Evolutionary conservation across 352 stramenopile genomes (phyloP).

Genomic region (Pythium monospermum): DNA sequence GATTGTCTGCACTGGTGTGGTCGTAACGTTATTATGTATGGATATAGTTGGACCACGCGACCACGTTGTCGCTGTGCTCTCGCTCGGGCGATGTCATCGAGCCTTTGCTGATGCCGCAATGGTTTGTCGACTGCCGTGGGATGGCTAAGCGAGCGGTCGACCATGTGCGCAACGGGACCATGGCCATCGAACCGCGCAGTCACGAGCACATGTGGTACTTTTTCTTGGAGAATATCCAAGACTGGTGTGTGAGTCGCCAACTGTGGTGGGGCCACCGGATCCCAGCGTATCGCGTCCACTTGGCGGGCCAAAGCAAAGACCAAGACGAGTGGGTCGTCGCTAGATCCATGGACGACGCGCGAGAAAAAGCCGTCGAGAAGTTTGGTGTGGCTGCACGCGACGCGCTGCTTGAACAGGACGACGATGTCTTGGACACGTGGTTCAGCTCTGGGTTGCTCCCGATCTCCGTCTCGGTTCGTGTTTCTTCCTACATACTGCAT

Average conservation of each 20-base stretch:
- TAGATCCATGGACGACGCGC: constrained; percentile 87
- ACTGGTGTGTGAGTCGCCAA: constrained; percentile 99
- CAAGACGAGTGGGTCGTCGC: constrained; percentile 95
- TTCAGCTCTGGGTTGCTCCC: constrained; percentile 98
- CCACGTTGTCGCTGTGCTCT: constrained; percentile 93
- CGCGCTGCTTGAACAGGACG: constrained; percentile 93
- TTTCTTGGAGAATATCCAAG: constrained; percentile 98
- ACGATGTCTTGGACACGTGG: constrained; percentile 99
- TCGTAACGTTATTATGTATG: neutral
- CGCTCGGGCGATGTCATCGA: constrained; percentile 98
- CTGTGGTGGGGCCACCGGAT: constrained; percentile 99
- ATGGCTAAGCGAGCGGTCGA: constrained; percentile 95
- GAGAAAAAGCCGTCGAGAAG: constrained; percentile 77
- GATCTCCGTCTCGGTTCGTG: constrained; percentile 60
- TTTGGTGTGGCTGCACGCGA: constrained; percentile 69
- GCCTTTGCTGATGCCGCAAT: constrained; percentile 98
- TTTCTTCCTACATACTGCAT: too few relatives aligned
- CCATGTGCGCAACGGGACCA: constrained; percentile 91
- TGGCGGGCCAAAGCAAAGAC: constrained; percentile 56
- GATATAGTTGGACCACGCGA: constrained; percentile 64
- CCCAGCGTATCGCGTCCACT: constrained; percentile 92
- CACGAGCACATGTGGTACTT: constrained; percentile 95
- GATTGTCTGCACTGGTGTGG: constrained; percentile 35
- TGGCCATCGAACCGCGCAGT: constrained; percentile 93
- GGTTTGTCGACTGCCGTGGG: constrained; percentile 96